Percentiles rank a stretch among this genome's conserved stretches.
Conservation (phyloP, 2,329 filamentous ascomycete species). For the Aspergillus hortae region DNA sequence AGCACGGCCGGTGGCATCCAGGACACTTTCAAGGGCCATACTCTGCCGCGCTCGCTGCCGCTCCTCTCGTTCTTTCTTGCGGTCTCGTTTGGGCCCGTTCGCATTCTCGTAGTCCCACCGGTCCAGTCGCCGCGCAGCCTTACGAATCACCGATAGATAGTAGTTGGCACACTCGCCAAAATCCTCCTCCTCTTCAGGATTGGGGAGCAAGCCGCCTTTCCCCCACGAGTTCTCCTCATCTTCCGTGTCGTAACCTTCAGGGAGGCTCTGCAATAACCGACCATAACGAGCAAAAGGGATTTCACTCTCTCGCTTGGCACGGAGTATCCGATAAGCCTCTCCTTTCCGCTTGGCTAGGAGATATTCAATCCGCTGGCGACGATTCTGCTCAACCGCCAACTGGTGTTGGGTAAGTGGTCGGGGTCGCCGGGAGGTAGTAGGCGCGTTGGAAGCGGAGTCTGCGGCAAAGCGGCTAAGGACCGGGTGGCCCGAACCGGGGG, state of each 20-base stretch:
- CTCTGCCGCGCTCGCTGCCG: conserved; percentile 31
- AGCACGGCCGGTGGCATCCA: conserved; percentile 17
- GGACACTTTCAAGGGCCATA: conserved; percentile 9
- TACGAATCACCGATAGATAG: conserved; percentile 42
- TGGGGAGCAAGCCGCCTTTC: conserved; percentile 41
- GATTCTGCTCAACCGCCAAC: conserved; percentile 47
- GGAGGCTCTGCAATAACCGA: conserved; percentile 40
- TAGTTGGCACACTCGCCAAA: conserved; percentile 46
- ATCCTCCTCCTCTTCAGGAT: conserved; percentile 43
- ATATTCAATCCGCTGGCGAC: conserved; percentile 47
- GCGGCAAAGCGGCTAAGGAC: conserved; percentile 40
- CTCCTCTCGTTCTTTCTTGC: conserved; percentile 36
- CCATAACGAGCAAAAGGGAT: conserved; percentile 40
- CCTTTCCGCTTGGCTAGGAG: conserved; percentile 41
- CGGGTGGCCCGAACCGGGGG: conserved; percentile 40
- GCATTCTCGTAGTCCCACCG: conserved; percentile 45
- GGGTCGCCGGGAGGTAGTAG: conserved; percentile 36
- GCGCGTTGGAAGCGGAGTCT: conserved; percentile 29
- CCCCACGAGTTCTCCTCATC: conserved; percentile 43
- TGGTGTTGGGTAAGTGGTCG: conserved; percentile 50
- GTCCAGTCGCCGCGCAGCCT: conserved; percentile 41
- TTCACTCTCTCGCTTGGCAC: conserved; percentile 36
- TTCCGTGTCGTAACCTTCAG: conserved; percentile 46
- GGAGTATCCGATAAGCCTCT: conserved; percentile 36
- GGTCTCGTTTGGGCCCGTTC: conserved; percentile 36